These are phyloP conservation scores for Cordyceps tenuipes DNA, from an alignment of 2,329 filamentous ascomycete species.

Conservation along the genomic window DNA sequence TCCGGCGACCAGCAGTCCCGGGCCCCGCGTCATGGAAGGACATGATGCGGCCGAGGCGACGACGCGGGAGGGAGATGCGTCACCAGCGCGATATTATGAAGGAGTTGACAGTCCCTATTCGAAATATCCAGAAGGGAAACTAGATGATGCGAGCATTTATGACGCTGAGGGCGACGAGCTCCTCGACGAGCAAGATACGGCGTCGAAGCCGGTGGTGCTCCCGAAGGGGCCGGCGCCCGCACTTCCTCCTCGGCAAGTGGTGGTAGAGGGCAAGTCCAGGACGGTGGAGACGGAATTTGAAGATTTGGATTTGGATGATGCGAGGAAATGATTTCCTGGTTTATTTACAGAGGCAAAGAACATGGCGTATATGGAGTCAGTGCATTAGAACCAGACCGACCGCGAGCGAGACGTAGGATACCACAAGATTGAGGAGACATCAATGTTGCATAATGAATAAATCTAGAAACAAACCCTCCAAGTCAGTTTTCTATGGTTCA, in stretches of 20 bases:
- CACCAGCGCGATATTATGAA: not conserved
- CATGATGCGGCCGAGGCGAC: not conserved
- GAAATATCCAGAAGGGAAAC: not conserved
- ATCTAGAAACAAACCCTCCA: not conserved
- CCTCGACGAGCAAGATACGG: not conserved
- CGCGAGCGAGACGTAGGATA: not conserved
- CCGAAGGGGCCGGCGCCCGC: slow-evolving; percentile 9
- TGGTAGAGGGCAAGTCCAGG: not conserved
- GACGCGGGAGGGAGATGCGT: not conserved
- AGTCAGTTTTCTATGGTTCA: not conserved
- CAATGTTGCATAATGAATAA: not conserved
- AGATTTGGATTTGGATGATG: slow-evolving; percentile 9
- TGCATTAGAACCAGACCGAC: no score
- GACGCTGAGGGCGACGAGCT: not conserved
- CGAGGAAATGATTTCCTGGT: not conserved
- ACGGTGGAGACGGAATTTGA: slow-evolving; percentile 4
- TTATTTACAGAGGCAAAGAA: not conserved
- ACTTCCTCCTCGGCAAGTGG: not conserved
- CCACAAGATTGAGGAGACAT: not conserved
- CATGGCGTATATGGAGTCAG: not conserved
- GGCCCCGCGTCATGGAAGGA: not conserved
- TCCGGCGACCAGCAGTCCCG: not conserved
- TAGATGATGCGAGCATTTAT: not conserved
- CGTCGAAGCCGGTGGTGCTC: slow-evolving; percentile 1
- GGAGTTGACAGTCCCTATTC: not conserved